Conservation (phyloP, 805 yeast genomes). For the Tetrapisispora iriomotensis region DNA sequence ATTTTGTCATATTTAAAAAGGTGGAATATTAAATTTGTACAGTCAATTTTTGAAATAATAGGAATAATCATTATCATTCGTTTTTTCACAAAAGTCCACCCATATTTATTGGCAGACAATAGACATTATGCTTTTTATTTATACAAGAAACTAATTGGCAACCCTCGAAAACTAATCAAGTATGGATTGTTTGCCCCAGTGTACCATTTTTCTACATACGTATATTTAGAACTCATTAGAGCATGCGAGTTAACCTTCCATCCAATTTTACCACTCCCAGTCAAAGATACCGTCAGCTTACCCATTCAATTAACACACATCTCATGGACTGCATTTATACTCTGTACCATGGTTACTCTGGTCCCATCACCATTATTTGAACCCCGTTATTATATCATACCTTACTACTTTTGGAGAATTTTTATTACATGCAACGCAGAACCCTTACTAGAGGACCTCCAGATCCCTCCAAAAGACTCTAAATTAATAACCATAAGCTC, state of each 20-base stretch:
- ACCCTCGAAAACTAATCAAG: slow-evolving; percentile 35
- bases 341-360: slow-evolving; percentile 49
- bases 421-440: slow-evolving; percentile 35
- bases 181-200: slow-evolving; percentile 48
- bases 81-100: slow-evolving; percentile 68
- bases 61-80: slow-evolving; percentile 40
- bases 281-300: slow-evolving; percentile 27
- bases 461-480: slow-evolving; percentile 11
- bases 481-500: slow-evolving; percentile 15
- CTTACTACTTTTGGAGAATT: slow-evolving; percentile 66
- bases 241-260: slow-evolving; percentile 30
- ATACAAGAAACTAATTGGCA: slow-evolving; percentile 51
- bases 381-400: slow-evolving; percentile 84
- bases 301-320: slow-evolving; percentile 37
- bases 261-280: slow-evolving; percentile 30
- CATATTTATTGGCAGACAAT: slow-evolving; percentile 87
- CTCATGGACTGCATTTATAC: slow-evolving; percentile 41
- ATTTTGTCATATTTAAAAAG: slow-evolving; percentile 33
- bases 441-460: slow-evolving; percentile 21
- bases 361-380: slow-evolving; percentile 90
- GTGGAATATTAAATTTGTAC: slow-evolving; percentile 21
- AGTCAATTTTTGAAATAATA: slow-evolving; percentile 24
- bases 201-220: slow-evolving; percentile 51
- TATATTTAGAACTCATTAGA: slow-evolving; percentile 30
- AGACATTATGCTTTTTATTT: slow-evolving; percentile 88